Base-by-base conservation (phyloP, 1,284 basidiomycete species). In the Irpex lacteus region DNA sequence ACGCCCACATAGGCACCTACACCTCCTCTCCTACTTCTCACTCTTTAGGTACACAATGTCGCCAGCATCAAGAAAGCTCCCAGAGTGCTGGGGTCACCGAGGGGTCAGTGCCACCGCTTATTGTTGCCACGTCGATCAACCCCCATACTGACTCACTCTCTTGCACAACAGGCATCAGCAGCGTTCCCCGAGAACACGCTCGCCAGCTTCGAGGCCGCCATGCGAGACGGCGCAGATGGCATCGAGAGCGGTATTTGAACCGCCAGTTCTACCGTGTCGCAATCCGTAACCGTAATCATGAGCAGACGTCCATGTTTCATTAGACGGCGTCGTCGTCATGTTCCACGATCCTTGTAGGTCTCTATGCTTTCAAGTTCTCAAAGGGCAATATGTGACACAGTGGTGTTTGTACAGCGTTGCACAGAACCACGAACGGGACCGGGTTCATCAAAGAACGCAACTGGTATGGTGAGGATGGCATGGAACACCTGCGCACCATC, bases 291-390 rank as follows among this genome's bases (percentile, higher is more conserved):
- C 74, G 50, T 53, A 53, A 76, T 69, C 71, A 74, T 77, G 76
- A 77, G 69, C 86, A 96, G 96, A 98, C 85, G 95, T 98, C 69
- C 97, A 98, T 78, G 91, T 98, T 74, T 96, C 96, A 60, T 78
- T 85, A 69, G 97, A 98, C 80, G 83, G 90, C 71, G 88, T 95
- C 59, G 91, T 98, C 58, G 78, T 98, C 66, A 96, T 98, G 94
- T 98, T 97, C 78, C 96, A 98, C 76, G 96, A 98, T 77, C 92
- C 94, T 9, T 86, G 91, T 90, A 70, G 72, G 87, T 73, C 38
- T 63, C 5, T 34, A 34, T 75, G n/a, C 21, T 36, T 37, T 52
- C 18, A 5, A 7, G 4, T 26, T 53, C 5, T 47, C 40, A 47
- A 47, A 5, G 40, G 26, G 18, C 50, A 1, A 56, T n/a, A 55